A percentile compares a stretch with the other conserved stretches of the same genome.
Evolutionary conservation across 2,329 filamentous ascomycete genomes (phyloP).

Genomic region (Dothideomycetes sp.): DNA sequence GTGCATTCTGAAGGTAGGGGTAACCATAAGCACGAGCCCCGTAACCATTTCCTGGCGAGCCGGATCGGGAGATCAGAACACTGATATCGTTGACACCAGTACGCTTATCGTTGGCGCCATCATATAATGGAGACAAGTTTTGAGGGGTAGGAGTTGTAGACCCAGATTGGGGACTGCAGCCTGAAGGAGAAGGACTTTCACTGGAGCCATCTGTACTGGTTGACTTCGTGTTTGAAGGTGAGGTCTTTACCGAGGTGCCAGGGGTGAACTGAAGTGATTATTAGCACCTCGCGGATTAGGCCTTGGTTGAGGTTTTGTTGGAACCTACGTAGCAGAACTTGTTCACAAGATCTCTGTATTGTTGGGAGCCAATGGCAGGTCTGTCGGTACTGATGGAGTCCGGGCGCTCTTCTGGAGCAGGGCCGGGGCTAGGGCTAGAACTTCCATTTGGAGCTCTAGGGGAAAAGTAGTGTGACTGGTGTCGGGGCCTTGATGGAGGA

Average conservation of each 20-base stretch:
- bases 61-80: slow-evolving; percentile 20
- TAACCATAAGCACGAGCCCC: slow-evolving; percentile 25
- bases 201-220: slow-evolving; percentile 10
- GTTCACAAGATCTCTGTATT: slow-evolving; percentile 94
- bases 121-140: slow-evolving; percentile 18
- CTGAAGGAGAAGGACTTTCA: slow-evolving; percentile 10
- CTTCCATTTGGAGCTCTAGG: slow-evolving; percentile 16
- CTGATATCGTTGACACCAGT: slow-evolving; percentile 19
- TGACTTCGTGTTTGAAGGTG: slow-evolving; percentile 16
- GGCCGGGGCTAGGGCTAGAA: slow-evolving; percentile 16
- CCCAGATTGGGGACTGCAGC: slow-evolving; percentile 13
- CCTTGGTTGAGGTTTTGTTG: slow-evolving; percentile 25
- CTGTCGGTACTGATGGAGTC: slow-evolving; percentile 51
- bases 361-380: slow-evolving; percentile 69
- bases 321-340: slow-evolving; percentile 99
- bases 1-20: slow-evolving; percentile 30
- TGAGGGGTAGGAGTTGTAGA: slow-evolving; percentile 14
- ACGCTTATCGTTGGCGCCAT: slow-evolving; percentile 21
- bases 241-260: slow-evolving; percentile 14
- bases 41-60: slow-evolving; percentile 23
- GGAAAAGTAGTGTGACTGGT: slow-evolving; percentile 14
- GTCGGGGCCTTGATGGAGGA: not conserved
- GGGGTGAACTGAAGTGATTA: slow-evolving; percentile 21
- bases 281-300: slow-evolving; percentile 32
- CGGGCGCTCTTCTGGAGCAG: slow-evolving; percentile 39